These are phyloP conservation scores for Sordariomycetes sp. DNA, from an alignment of 2,329 filamentous ascomycete genomes.

Conservation along the genomic window DNA sequence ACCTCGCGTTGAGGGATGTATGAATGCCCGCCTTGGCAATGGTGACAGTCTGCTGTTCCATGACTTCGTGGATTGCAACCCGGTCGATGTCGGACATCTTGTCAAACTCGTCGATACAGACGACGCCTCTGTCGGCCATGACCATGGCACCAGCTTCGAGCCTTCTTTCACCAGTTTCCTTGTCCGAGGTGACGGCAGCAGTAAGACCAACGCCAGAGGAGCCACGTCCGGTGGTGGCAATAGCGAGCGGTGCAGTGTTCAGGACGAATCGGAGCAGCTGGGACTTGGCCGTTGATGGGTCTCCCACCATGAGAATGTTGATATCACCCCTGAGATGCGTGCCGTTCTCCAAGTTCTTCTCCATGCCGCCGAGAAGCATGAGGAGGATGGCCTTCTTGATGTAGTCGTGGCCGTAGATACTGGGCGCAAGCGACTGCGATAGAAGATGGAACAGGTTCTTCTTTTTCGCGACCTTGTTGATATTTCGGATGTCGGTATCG, in stretches of 20 bases:
- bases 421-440: slow-evolving; percentile 87
- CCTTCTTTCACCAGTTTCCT: slow-evolving; percentile 89
- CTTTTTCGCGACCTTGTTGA: slow-evolving; percentile 94
- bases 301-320: slow-evolving; percentile 98
- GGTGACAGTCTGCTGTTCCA: slow-evolving; percentile 99
- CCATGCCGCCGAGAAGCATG: slow-evolving; percentile 89
- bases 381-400: slow-evolving; percentile 96
- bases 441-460: slow-evolving; percentile 86
- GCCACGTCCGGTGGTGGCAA: slow-evolving; percentile 90
- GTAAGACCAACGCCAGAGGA: slow-evolving; percentile 97
- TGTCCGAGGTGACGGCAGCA: slow-evolving; percentile 89
- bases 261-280: slow-evolving; percentile 92
- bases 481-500: slow-evolving; percentile 94
- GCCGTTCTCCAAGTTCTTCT: slow-evolving; percentile 97
- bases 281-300: slow-evolving; percentile 97
- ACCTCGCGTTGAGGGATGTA: slow-evolving; percentile 90
- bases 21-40: slow-evolving; percentile 98
- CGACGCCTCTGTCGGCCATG: slow-evolving; percentile 87
- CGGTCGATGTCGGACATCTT: slow-evolving; percentile 99
- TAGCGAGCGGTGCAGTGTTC: slow-evolving; percentile 91
- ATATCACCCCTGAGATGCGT: slow-evolving; percentile 97
- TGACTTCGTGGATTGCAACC: slow-evolving; percentile 98
- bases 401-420: slow-evolving; percentile 92
- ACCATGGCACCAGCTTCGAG: slow-evolving; percentile 98
- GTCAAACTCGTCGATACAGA: slow-evolving; percentile 98